These are phyloP conservation scores for Talaromyces sp. DNA, from an alignment of 2,329 filamentous ascomycete species.

Conservation along the genomic window DNA sequence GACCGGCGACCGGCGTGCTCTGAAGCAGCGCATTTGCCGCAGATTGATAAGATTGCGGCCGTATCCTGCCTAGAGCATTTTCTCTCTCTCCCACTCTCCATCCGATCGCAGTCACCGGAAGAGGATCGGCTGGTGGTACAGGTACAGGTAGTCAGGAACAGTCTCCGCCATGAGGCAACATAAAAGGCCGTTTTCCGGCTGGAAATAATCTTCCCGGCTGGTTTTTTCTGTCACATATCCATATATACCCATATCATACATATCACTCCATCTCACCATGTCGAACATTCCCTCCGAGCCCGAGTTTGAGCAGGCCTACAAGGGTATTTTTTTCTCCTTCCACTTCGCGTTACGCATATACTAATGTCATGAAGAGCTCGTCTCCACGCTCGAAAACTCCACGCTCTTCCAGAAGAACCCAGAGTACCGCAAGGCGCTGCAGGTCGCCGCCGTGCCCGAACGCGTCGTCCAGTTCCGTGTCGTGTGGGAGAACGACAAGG, in stretches of 20 bases:
- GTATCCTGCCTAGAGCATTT: neutral
- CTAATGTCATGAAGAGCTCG: slow-evolving; percentile 64
- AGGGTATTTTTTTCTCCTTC: slow-evolving; percentile 53
- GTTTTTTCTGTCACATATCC: neutral
- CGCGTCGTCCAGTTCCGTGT: slow-evolving; percentile 96
- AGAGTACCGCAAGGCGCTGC: slow-evolving; percentile 86
- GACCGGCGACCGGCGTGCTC: neutral
- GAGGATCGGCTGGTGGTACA: neutral
- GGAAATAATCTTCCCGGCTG: neutral
- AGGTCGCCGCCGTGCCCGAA: slow-evolving; percentile 86
- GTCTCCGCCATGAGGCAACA: neutral
- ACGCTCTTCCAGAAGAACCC: slow-evolving; percentile 90
- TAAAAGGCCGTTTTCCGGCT: neutral
- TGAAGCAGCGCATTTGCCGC: neutral
- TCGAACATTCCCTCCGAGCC: slow-evolving; percentile 83
- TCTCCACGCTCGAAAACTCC: slow-evolving; percentile 89
- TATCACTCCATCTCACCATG: slow-evolving; percentile 46
- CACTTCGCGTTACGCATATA: neutral
- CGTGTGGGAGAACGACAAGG: slow-evolving; percentile 92
- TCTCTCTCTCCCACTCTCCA: neutral
- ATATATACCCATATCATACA: too few relatives aligned
- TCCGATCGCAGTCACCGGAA: neutral
- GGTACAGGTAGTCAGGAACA: too few relatives aligned
- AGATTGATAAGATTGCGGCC: neutral
- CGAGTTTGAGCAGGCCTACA: slow-evolving; percentile 98